Base-by-base conservation (phyloP, 2,329 filamentous ascomycete genomes). In the Hypocreales sp. region DNA sequence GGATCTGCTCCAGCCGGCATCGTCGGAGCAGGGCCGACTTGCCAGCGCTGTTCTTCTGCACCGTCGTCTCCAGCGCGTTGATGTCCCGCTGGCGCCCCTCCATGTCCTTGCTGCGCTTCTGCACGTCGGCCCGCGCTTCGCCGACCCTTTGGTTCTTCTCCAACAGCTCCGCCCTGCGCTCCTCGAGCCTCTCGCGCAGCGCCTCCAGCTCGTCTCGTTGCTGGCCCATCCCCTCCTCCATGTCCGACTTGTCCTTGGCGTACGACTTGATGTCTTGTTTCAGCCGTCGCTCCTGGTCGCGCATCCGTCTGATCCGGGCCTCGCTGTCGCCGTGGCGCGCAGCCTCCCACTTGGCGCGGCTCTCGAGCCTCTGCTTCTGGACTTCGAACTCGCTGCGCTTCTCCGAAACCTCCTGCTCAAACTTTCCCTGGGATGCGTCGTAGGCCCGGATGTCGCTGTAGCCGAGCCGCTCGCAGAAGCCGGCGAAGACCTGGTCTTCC, bases 1-100 rank as follows among this genome's bases (percentile, higher is more conserved):
- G 73, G 39, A 95, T 81, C 45, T 94, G 86, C 47, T 95, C 87
- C 25, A 98, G 72, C 47, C 92, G 87, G 60, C 87, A 95, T 35
- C 82, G 74, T 45, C 84, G 74, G 28, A 98, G 67, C 25, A 92
- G 59, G 24, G 75, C 75, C 47, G 93, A 93, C 47, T 90, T 81
- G 41, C 72, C 74, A 1, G 83, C 76, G 32, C 79, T 81, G 44
- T 83, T 83, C 42, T 79, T 81, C 51, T 93, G 83, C 26, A 92
- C 74, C 34, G 84, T 78, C 2, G 78, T 76, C 51, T 95, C 86
- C n/a, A 92, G 59, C 5, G 64, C 68, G 31, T 71, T 73, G 31
- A 98, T 79, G 23, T 74, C 73, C 44, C 80, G 86, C 27, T 80
- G 61, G 28, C 61, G 55, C 11, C 46, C 62, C 35, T 94, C 86